Evolutionary conservation across 2,329 filamentous ascomycete species (phyloP), one percentile per base, ranked within the genome.

Genomic region (Sarocladiaceae sp.): DNA sequence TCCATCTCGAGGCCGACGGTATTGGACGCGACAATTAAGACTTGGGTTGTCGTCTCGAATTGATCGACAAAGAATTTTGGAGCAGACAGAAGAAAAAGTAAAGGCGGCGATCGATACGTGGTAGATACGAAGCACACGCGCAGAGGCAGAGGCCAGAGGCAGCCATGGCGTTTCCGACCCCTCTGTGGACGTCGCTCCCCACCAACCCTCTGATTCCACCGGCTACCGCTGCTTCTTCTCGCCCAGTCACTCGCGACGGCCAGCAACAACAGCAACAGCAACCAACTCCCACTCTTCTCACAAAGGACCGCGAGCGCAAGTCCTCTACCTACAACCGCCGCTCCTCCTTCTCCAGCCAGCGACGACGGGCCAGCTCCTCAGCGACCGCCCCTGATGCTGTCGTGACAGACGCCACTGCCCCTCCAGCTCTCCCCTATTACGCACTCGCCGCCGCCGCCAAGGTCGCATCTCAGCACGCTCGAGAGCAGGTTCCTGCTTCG

Each of bases 381-480:
- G 47, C 55, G 48, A 54, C 57, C 41, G 47, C 57, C 29, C 67
- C 64, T 6, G 40, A 43, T 23, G 26, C 27, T 9, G 27, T 67
- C 50, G 57, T 68, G 39, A 72, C 67, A 44, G 70, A 74, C 58
- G 68, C 64, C 41, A 52, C 68, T 18, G 65, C 63, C 34, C 75
- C 74, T 26, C 73, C 74, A n/a, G 70, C 73, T 5, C 64, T 78
- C 15, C 73, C 74, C 35, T 71, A 76, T 43, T 73, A 74, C 59
- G 71, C 71, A 4, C 68, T 75, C 45, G 58, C 70, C n/a, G 67
- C 68, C 34, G 66, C 70, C 3, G 69, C 70, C 27, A 73, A 71
- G 53, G 58, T 70, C 43, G 48, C 55, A n/a, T 50, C 53, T 6
- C 52, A 56, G 39, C 49, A 53, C 44, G 51, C 53, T 29, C 47